Evolutionary conservation across 2,329 filamentous ascomycete species (phyloP).

Genomic region (Trichoderma aggressivum): DNA sequence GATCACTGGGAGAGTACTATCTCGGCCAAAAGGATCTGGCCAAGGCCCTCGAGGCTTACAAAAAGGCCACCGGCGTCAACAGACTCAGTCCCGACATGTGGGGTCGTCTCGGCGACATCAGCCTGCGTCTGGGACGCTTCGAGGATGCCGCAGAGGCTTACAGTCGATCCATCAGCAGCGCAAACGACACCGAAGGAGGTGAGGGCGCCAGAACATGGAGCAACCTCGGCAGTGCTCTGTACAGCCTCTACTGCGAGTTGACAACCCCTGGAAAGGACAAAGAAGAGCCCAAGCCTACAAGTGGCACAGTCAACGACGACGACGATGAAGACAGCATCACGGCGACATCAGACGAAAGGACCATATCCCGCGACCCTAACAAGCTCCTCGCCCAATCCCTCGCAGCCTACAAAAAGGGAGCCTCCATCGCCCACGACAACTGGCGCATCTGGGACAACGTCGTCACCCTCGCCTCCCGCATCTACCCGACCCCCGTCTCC

Average conservation of each 20-base stretch:
- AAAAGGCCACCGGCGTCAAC: constrained; percentile 72
- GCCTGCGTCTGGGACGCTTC: constrained; percentile 73
- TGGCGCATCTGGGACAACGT: constrained; percentile 97
- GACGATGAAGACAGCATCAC: constrained; percentile 25
- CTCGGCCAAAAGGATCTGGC: constrained; percentile 62
- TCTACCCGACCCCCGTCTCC: constrained; percentile 68
- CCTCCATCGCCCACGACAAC: constrained; percentile 77
- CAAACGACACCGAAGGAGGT: constrained; percentile 64
- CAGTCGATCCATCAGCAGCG: constrained; percentile 68
- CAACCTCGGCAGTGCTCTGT: constrained; percentile 82
- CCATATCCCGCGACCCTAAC: constrained; percentile 46
- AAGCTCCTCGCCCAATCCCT: constrained; percentile 71
- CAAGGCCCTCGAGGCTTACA: constrained; percentile 74
- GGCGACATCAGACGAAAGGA: constrained; percentile 26
- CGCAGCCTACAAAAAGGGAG: constrained; percentile 81
- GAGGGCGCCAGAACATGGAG: constrained; percentile 91
- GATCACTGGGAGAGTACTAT: constrained; percentile 78
- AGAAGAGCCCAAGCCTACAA: not conserved
- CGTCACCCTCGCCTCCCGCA: constrained; percentile 76
- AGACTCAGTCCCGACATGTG: constrained; percentile 79
- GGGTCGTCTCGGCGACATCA: constrained; percentile 87
- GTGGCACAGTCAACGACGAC: constrained; percentile 30
- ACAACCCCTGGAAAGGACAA: constrained; percentile 37
- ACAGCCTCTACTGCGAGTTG: constrained; percentile 61
- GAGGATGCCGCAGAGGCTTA: constrained; percentile 80